Percentiles rank a stretch among this genome's conserved stretches.
Conservation (phyloP, 2,329 filamentous ascomycete species). For the Penicillium freii region DNA sequence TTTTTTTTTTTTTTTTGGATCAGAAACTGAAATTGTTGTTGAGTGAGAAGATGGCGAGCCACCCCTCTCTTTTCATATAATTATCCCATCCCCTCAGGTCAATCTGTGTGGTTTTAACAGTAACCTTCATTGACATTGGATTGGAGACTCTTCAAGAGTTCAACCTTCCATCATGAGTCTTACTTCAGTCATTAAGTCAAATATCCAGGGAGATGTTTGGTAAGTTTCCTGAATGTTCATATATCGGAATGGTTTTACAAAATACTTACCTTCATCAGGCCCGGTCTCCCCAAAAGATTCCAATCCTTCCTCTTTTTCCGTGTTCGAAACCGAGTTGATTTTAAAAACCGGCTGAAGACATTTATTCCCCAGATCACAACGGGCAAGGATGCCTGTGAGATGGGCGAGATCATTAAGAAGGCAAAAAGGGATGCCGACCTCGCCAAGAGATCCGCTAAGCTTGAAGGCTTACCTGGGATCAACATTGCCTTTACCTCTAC, state of each 20-base stretch:
- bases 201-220: conserved; percentile 21
- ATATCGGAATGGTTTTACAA: background rate
- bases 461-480: conserved; percentile 5
- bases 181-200: conserved; percentile 1
- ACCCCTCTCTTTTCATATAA: background rate
- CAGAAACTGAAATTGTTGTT: background rate
- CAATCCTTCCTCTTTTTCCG: conserved; percentile 16
- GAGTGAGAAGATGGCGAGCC: background rate
- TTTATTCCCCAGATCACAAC: conserved; percentile 15
- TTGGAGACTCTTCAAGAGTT: background rate
- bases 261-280: background rate
- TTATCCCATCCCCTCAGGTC: background rate
- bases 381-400: conserved; percentile 6
- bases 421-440: background rate
- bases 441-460: background rate
- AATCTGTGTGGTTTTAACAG: background rate
- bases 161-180: conserved; percentile 3
- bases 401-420: background rate
- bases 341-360: conserved; percentile 8
- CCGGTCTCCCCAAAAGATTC: conserved; percentile 6
- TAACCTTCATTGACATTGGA: background rate
- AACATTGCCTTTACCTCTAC: conserved; percentile 10
- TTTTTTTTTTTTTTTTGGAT: background rate
- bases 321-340: conserved; percentile 6
- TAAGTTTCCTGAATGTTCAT: background rate